A percentile compares a stretch with the other conserved stretches of the same genome.
Conservation (phyloP, 495 filamentous ascomycete genomes). For the Neurospora sp. region DNA sequence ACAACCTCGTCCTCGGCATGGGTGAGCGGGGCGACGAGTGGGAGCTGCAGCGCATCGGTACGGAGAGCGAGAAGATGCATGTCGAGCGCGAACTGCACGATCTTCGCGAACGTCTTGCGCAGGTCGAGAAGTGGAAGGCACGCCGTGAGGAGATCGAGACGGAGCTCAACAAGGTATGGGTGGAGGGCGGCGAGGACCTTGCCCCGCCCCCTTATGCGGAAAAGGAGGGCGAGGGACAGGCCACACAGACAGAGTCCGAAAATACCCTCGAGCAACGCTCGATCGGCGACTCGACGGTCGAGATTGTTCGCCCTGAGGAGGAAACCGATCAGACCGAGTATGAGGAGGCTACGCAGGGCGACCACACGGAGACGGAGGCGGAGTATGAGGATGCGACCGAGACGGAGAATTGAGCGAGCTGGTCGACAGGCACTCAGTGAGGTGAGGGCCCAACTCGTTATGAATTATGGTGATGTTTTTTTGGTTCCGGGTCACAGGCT, state of each 20-base stretch:
- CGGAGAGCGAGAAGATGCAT: constrained; percentile 77
- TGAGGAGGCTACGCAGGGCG: neutral
- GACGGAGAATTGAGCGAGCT: neutral
- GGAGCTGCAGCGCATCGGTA: constrained; percentile 89
- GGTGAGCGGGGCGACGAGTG: constrained; percentile 60
- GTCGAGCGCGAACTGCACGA: constrained; percentile 85
- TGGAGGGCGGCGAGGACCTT: constrained; percentile 34
- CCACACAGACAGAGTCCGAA: neutral
- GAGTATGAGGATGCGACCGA: neutral
- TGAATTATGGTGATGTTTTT: neutral
- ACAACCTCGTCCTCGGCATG: constrained; percentile 70
- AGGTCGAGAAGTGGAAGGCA: constrained; percentile 75
- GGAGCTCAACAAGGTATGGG: constrained; percentile 47
- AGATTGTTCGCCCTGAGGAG: neutral
- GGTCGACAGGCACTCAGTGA: neutral
- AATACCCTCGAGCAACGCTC: neutral
- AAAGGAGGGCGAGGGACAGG: constrained; percentile 9
- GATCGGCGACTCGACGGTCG: neutral
- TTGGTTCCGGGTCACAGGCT: neutral
- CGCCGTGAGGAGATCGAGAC: constrained; percentile 64
- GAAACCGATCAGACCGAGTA: neutral
- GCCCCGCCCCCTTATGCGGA: constrained; percentile 32
- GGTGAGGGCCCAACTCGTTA: neutral
- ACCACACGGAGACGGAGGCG: neutral
- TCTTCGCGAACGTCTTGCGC: constrained; percentile 63